These are phyloP conservation scores for Rusavskia elegans DNA, from an alignment of 495 filamentous ascomycete species.

Conservation along the genomic window DNA sequence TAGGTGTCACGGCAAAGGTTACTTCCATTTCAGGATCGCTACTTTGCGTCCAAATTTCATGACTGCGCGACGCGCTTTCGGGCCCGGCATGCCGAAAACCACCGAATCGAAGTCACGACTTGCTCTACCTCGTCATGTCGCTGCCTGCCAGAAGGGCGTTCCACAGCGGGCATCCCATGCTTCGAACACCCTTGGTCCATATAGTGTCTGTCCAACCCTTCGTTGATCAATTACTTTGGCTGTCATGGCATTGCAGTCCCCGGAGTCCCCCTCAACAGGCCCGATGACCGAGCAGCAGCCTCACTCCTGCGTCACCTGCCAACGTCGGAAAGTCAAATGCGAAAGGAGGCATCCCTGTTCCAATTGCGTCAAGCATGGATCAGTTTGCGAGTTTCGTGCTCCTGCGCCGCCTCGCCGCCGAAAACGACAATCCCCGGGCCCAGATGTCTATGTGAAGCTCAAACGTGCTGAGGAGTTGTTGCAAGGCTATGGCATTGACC, in stretches of 20 bases:
- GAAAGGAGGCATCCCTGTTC: slow-evolving; percentile 49
- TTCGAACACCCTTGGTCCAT: too few relatives aligned
- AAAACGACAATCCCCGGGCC: slow-evolving; percentile 38
- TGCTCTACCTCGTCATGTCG: not conserved
- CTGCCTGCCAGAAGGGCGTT: too few relatives aligned
- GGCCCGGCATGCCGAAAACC: too few relatives aligned
- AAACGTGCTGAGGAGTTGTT: slow-evolving; percentile 38
- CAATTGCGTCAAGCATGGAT: slow-evolving; percentile 44
- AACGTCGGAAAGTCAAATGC: slow-evolving; percentile 52
- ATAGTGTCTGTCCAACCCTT: too few relatives aligned
- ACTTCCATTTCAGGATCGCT: too few relatives aligned
- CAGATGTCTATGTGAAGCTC: slow-evolving; percentile 34
- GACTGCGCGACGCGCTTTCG: too few relatives aligned
- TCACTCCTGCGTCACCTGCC: slow-evolving; percentile 45
- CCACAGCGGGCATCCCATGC: too few relatives aligned
- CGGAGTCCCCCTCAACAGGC: too few relatives aligned
- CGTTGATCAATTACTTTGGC: too few relatives aligned
- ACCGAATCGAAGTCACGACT: not conserved
- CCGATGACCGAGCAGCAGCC: not conserved
- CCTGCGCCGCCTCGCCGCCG: slow-evolving; percentile 41
- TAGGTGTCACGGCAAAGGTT: too few relatives aligned
- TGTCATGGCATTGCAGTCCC: too few relatives aligned
- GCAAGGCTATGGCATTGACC: slow-evolving; percentile 31
- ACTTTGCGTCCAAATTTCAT: too few relatives aligned
- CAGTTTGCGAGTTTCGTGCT: slow-evolving; percentile 43